Evolutionary conservation across 495 filamentous ascomycete species (phyloP), one percentile per base, ranked within the genome.

Genomic region (Cryomyces antarcticus): DNA sequence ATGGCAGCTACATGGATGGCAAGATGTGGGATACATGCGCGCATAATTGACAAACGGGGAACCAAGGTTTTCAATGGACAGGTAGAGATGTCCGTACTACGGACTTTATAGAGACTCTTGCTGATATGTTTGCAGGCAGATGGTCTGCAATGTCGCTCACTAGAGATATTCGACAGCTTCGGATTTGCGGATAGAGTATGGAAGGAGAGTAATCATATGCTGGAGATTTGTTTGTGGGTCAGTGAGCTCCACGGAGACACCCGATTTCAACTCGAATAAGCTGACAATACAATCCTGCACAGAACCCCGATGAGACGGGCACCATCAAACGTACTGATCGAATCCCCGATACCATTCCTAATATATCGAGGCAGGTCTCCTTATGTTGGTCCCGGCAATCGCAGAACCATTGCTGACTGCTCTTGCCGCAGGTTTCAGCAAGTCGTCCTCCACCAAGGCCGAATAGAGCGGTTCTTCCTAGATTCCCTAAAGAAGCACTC

Each of bases 81-180:
- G 17, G 17, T 24, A 24, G 17, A 24, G 17, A 24, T 24, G 17
- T 24, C 17, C 17, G 17, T 24, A 24, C 17, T 24, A 24, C 17
- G 2, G 17, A 24, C 17, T 24, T 2, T 24, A 24, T 24, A 24
- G 1, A 24, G 17, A 24, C 17, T 24, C 17, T 24, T 24, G 17
- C 17, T 24, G 17, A 24, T 24, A 2, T 24, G 17, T 24, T 24
- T 24, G 17, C 75, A 78, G 50, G 75, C 74, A 5, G 75, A 80
- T 52, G 75, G 75, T 7, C 52, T 76, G 13, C 61, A 69, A 47
- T 54, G 60, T 30, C 66, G 77, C n/a, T 76, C 65, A 4, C 50
- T 77, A 10, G 76, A 80, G 52, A 69, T 79, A 10, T 71, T 80
- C 27, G 77, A 82, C 42, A 72, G 70, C 43, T 72, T 81, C 49